Conservation (phyloP, 1,284 basidiomycete species). For the Ceratobasidium papillatum region DNA sequence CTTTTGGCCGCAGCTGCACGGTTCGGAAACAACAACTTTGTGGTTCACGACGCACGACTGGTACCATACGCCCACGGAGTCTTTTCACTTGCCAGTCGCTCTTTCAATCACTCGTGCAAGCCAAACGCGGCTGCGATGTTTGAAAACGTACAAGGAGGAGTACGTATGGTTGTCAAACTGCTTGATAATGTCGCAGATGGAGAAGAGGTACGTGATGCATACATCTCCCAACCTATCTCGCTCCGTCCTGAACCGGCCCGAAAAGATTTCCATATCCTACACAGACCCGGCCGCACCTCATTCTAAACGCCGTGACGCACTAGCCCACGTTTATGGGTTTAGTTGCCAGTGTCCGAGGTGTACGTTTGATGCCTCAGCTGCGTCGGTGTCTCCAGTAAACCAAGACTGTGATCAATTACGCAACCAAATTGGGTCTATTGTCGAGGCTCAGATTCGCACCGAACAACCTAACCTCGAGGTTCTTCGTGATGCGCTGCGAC, state of each 20-base stretch:
- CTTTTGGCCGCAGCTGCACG: slow-evolving; percentile 64
- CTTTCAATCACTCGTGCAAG: slow-evolving; percentile 79
- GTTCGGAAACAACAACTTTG: slow-evolving; percentile 80
- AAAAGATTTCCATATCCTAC: slow-evolving; percentile 74
- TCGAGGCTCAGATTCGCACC: slow-evolving; percentile 2
- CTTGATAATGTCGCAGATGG: slow-evolving; percentile 62
- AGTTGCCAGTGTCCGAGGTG: slow-evolving; percentile 68
- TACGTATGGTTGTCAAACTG: slow-evolving; percentile 68
- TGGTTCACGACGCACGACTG: slow-evolving; percentile 69
- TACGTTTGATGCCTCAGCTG: background rate
- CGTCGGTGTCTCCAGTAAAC: slow-evolving; percentile 1
- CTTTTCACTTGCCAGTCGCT: slow-evolving; percentile 73
- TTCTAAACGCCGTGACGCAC: slow-evolving; percentile 65
- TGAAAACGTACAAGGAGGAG: slow-evolving; percentile 54
- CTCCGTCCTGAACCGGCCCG: background rate
- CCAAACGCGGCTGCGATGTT: slow-evolving; percentile 77
- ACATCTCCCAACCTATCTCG: slow-evolving; percentile 8
- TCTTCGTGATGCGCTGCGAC: slow-evolving; percentile 8
- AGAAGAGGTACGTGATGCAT: slow-evolving; percentile 65
- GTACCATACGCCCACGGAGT: slow-evolving; percentile 72
- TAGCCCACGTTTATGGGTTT: slow-evolving; percentile 72
- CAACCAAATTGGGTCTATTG: slow-evolving; percentile 28
- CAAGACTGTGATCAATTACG: background rate
- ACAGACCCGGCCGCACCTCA: slow-evolving; percentile 72
- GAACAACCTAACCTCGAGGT: background rate